Percentiles rank a stretch among this genome's conserved stretches.
Evolutionary conservation across 2,329 filamentous ascomycete species (phyloP).

Genomic region (Arthrobotrys sphaeroides): DNA sequence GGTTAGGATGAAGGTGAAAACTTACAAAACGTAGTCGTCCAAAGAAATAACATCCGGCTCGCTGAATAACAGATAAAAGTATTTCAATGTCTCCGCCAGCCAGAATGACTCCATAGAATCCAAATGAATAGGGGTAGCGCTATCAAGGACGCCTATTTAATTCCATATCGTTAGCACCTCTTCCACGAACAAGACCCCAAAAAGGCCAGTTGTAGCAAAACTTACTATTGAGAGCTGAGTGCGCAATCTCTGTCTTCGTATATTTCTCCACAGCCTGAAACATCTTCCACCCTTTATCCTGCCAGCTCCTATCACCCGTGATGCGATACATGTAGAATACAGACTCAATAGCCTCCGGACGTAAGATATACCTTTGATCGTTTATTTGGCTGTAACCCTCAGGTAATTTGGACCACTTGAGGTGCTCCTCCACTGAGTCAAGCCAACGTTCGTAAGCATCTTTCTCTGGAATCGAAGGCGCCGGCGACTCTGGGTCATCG

Average conservation of each 20-base stretch:
- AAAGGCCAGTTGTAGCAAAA: not conserved
- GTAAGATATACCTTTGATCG: slow-evolving; percentile 69
- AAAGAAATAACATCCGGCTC: slow-evolving; percentile 72
- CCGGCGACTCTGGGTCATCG: not conserved
- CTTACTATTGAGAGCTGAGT: slow-evolving; percentile 71
- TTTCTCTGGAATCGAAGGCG: not conserved
- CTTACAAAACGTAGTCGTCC: slow-evolving; percentile 72
- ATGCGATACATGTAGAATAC: slow-evolving; percentile 87
- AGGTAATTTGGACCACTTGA: slow-evolving; percentile 50
- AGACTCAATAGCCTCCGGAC: slow-evolving; percentile 82
- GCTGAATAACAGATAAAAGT: slow-evolving; percentile 84
- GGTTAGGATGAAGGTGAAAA: not conserved
- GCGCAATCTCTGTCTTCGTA: slow-evolving; percentile 73
- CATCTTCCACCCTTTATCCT: slow-evolving; percentile 87
- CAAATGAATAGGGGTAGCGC: slow-evolving; percentile 59
- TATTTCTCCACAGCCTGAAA: slow-evolving; percentile 75
- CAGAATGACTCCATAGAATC: slow-evolving; percentile 89
- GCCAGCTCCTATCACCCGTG: slow-evolving; percentile 78
- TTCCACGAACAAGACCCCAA: not conserved
- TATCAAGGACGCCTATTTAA: slow-evolving; percentile 17
- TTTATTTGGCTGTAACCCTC: slow-evolving; percentile 52
- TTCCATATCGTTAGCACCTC: not conserved
- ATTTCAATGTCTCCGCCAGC: slow-evolving; percentile 90
- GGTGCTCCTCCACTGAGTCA: slow-evolving; percentile 27
- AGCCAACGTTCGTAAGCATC: slow-evolving; percentile 44